Evolutionary conservation across 345 rosid genomes (phyloP), one percentile per base, ranked within the genome.

Genomic region (Eucalyptus coolabah): DNA sequence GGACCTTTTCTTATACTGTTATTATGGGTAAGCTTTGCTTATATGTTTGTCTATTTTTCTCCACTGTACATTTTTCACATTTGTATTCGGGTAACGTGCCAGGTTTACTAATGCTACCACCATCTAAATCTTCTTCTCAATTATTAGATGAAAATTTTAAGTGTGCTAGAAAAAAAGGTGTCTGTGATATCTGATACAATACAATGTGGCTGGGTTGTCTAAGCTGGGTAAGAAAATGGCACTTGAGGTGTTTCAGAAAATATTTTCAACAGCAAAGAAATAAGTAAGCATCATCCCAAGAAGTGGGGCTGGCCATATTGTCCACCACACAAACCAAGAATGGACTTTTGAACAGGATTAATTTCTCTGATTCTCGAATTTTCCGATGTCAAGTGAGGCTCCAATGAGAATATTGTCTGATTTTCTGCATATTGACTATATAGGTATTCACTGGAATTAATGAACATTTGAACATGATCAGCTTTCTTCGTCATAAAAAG

Each of bases 1-100:
- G 88, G 99, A 97, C 90, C 90, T 96, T 93, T 98, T 94, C 90
- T 98, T 96, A 91, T 98, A 96, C 90, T 96, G 98, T 90, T 98
- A 97, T 89, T 98, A 98, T 88, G 99, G 99, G 99, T 97, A 59
- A 86, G 96, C 92, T 89, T 56, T 24, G 26, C 45, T 34, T 32
- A 34, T 86, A 40, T 69, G 59, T 51, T 28, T 87, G 17, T 21
- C 77, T 28, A 26, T 60, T 50, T 42, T 87, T 59, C 80, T 87
- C 34, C 8, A 51, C 3, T 87, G 40, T 87, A 23, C 87, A 51
- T 51, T 51, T 72, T 72, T 45, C 28, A 72, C 28, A 72, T 72
- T 72, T 72, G 82, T 72, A 37, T 37, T 19, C 45, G 2, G 26
- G 28, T 34, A 72, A 72, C 3, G 4, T 37, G 83, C 83, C 28